Base-by-base conservation (phyloP, 768 basidiomycete genomes). In the Amanita molliuscula region DNA sequence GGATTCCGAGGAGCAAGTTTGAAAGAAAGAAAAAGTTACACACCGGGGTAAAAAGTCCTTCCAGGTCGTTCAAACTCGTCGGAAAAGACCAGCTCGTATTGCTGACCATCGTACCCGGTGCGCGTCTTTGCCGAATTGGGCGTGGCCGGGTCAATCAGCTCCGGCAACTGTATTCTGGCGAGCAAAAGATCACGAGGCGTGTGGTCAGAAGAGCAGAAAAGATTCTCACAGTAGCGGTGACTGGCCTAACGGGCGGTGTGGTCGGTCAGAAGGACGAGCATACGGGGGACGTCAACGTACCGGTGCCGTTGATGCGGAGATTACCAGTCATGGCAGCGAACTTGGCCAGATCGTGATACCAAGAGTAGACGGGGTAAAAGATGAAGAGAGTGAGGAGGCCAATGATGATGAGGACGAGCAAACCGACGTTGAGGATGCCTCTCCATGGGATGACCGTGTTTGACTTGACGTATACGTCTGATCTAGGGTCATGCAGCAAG, bases 61-160 rank as follows among this genome's bases (percentile, higher is more conserved):
- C 84, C 85, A 1, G 79, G 78, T 20, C 55, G 60, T 48, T 85
- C 75, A 63, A 90, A 90, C 67, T 88, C 87, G 64, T 89, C 87
- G 3, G 77, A 80, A 60, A 87, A 90, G 23, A 86, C 80, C 44
- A 83, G 69, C 26, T 78, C 71, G 60, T 90, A 92, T 0, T 72
- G 59, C 34, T 79, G 47, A 3, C 84, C 83, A 62, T 93, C 88
- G 55, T 75, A 87, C 1, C 89, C 89, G 2, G 71, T 82, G 18
- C 84, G 72, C 0, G 77, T 71, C 53, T 69, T 71, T 2, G 78
- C 87, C 1, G 50, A 46, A 0, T 64, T 53, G 0, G 90, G 90
- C 1, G 91, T 95, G 13, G 77, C 78, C 2, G 59, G 47, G 66
- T 95, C 91, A 58, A 94, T 77, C 28, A 84, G 65, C 7, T 72